Conservation (phyloP, 768 basidiomycete species). For the Lactarius akahatsu region DNA sequence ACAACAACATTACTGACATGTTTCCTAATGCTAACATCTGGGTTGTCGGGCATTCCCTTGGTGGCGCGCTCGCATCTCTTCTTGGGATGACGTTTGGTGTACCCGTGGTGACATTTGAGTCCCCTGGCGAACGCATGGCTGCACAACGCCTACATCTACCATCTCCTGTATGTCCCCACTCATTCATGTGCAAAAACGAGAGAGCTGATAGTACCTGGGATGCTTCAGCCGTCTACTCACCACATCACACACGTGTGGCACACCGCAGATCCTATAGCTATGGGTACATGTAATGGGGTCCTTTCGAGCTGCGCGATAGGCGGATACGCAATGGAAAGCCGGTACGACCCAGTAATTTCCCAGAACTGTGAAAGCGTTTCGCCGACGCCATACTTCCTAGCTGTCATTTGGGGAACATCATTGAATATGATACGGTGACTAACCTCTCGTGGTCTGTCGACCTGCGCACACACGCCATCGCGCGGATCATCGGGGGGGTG, state of each 20-base stretch:
- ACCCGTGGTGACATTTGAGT: constrained; percentile 88
- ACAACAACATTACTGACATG: constrained; percentile 87
- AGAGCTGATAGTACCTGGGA: background rate
- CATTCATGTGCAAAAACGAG: background rate
- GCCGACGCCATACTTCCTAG: constrained; percentile 35
- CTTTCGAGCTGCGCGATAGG: constrained; percentile 78
- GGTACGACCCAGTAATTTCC: constrained; percentile 33
- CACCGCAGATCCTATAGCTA: constrained; percentile 91
- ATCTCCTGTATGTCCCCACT: constrained; percentile 56
- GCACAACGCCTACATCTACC: constrained; percentile 83
- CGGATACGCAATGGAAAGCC: constrained; percentile 84
- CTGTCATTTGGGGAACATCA: constrained; percentile 84
- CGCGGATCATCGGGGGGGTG: constrained; percentile 71
- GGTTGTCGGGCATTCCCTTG: constrained; percentile 83
- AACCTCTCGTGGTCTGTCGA: constrained; percentile 84
- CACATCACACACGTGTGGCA: constrained; percentile 90
- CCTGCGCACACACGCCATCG: constrained; percentile 77
- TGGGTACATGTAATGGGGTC: constrained; percentile 78
- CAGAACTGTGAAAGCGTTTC: background rate
- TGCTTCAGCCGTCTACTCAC: constrained; percentile 57
- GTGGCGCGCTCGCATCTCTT: constrained; percentile 84
- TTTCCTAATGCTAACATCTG: constrained; percentile 90
- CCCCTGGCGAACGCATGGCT: constrained; percentile 62
- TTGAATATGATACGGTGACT: constrained; percentile 90
- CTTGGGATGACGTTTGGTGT: constrained; percentile 87